Percentiles rank a stretch among this genome's conserved stretches.
Evolutionary conservation across 257 asterid genomes (phyloP).

Genomic region (Asclepias syriaca): DNA sequence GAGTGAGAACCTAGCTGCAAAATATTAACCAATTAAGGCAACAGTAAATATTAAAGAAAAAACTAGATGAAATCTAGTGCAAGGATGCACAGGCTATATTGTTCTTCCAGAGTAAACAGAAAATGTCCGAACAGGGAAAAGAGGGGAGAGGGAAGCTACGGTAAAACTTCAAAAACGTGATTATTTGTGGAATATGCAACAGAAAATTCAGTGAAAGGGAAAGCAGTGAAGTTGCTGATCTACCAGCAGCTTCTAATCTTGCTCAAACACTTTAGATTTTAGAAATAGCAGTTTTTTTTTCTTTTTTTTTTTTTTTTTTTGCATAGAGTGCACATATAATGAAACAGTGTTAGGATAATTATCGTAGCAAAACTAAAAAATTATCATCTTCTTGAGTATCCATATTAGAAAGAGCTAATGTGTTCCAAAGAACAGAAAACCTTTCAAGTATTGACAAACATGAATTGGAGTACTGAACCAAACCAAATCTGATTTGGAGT

Average conservation of each 20-base stretch:
- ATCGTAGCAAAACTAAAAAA: background rate
- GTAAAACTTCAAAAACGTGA: background rate
- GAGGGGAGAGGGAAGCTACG: background rate
- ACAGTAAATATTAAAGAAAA: background rate
- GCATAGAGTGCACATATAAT: background rate
- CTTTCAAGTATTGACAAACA: too few relatives aligned
- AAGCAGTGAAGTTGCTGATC: background rate
- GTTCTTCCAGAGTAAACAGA: background rate
- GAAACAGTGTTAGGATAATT: background rate
- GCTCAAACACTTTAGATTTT: background rate
- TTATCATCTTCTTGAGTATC: background rate
- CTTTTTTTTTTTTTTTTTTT: too few relatives aligned
- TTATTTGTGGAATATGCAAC: background rate
- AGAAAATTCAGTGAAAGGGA: background rate
- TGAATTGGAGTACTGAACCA: too few relatives aligned
- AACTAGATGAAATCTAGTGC: background rate
- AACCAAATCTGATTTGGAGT: too few relatives aligned
- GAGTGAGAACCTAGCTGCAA: constrained; percentile 89
- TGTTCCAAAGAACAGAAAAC: too few relatives aligned
- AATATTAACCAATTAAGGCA: constrained; percentile 6
- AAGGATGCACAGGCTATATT: background rate
- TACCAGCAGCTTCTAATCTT: background rate
- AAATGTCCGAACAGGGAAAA: background rate
- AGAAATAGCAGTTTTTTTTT: background rate
- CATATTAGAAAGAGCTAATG: too few relatives aligned